Evolutionary conservation across 2,329 filamentous ascomycete genomes (phyloP), one percentile per base, ranked within the genome.

Genomic region (Blastomyces emzantsi): DNA sequence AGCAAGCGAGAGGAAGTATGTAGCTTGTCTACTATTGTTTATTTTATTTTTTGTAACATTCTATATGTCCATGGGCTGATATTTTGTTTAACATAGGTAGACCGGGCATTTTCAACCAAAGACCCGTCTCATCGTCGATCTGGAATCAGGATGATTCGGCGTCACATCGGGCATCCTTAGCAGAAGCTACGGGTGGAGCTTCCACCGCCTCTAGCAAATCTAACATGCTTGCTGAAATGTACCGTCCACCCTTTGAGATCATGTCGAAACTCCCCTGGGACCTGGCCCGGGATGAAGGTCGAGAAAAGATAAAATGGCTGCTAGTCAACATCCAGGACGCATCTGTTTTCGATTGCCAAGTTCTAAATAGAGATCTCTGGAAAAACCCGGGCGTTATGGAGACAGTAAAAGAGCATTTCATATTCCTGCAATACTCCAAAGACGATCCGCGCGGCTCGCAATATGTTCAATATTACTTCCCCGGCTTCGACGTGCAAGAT

Each of bases 281-380:
- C 67, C 83, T 88, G 64, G 94, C 91, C 17, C 86, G 94, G 62
- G 85, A 92, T 19, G 82, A 92, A 69, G 94, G 93, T 65, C 96
- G 94, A 73, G 89, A 92, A 56, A 83, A 87, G 36, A 87, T 91
- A 80, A 97, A 96, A 75, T 99, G 94, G 94, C 84, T 99, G 58
- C 77, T 99, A 69, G 91, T 97, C 66, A 97, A 99, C 73, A 87
- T 99, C 19, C 94, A 99, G 76, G 92, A 99, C 73, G 86, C 90
- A 68, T 90, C 90, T 45, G 87, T 96, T 71, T 99, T 99, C 75
- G 90, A 94, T 75, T 99, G 94, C 75, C 94, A 99, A 74, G 84
- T 90, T 2, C 80, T 99, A 22, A 99, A 99, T 73, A 85, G 94
- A 55, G 94, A 99, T 73, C 86, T 97, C 62, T 99, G 94, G 94